Evolutionary conservation across 2,329 filamentous ascomycete genomes (phyloP), one percentile per base, ranked within the genome.

Genomic region (Immersiporthe knoxdaviesiana): DNA sequence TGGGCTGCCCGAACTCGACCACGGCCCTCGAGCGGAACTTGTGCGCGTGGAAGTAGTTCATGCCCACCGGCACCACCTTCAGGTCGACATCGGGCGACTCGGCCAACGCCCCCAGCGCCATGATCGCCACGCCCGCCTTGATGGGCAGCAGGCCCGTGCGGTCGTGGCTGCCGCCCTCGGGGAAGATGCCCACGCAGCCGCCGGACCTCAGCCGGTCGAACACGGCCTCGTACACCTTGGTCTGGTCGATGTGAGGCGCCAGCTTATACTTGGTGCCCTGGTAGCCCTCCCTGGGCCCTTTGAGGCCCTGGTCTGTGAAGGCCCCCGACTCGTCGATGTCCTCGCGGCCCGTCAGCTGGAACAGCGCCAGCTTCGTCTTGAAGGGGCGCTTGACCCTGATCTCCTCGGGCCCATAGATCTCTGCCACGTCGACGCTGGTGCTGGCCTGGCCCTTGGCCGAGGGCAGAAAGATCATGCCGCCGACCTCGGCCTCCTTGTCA

Each of bases 21-120:
- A 99, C 95, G 47, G 95, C 96, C 77, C 96, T 89, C 72, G 95
- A 98, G 60, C 95, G 91, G 81, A 99, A 99, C 79, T 98, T 99
- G 85, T 99, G 95, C 0, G 95, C 92, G 80, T 98, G 95, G 82
- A 99, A 99, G 81, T 99, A 99, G 81, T 99, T 99, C 95, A 99
- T 97, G 75, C 95, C 95, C 65, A 96, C 94, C 3, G 96, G 96
- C 32, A 99, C 93, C 75, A 99, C 97, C 80, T 94, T 97, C 71
- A 99, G 84, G 39, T 92, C 93, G 77, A 93, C 97, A 72, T 95
- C 86, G 2, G 94, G 94, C 71, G 94, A 89, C 68, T 93, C 90
- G 6, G 92, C 93, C 65, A 98, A 84, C 0, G 96, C 91, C 52
- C 95, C 95, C 47, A 99, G 87, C 16, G 95, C 96, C 95, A 99